Base-by-base conservation (phyloP, 2,329 filamentous ascomycete species). In the Rhinocladiella similis region DNA sequence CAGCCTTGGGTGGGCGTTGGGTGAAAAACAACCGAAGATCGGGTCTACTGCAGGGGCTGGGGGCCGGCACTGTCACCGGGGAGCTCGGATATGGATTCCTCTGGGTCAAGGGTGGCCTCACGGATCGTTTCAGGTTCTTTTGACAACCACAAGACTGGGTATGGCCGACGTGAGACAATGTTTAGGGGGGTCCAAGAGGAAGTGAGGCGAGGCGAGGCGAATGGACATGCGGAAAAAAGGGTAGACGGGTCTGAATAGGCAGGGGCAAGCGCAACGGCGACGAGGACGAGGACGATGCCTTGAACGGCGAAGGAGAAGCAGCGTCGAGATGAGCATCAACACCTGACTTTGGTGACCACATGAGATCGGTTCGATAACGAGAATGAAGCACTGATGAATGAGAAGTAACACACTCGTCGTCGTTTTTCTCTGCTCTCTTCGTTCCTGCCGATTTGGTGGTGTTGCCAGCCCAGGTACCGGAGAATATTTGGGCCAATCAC, bases 41-140 rank as follows among this genome's bases (percentile, higher is more conserved):
- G 38, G 38, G 50, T 56, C 47, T 51, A 33, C 53, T 56, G 53
- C 53, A 56, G 53, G 53, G 53, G 54, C 54, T 56, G 18, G 43
- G 54, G 54, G 49, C n/a, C 25, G 33, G 35, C 13, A 41, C 9
- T 47, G 33, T 14, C 27, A 25, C 35, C 41, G 35, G 54, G 54
- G 54, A 53, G 47, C 25, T 48, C 54, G 54, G 54, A 22, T 36
- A 18, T 18, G 53, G 22, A n/a, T 18, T 45, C 3, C 16, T 48
- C 50, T 47, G 54, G 54, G 47, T 41, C 38, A 19, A 19, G 14
- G 12, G 38, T 41, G 18, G 38, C 38, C 38, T 41, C 43, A 20
- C 48, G 47, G 54, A n/a, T 27, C 53, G 54, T 56, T 56, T 56
- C 54, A 56, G 54, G 43, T 48, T 48, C 42, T 42, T 22, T 19